Percentiles rank a stretch among this genome's conserved stretches.
These are phyloP conservation scores for Lentinula boryana DNA, from an alignment of 768 basidiomycete species.

Conservation along the genomic window DNA sequence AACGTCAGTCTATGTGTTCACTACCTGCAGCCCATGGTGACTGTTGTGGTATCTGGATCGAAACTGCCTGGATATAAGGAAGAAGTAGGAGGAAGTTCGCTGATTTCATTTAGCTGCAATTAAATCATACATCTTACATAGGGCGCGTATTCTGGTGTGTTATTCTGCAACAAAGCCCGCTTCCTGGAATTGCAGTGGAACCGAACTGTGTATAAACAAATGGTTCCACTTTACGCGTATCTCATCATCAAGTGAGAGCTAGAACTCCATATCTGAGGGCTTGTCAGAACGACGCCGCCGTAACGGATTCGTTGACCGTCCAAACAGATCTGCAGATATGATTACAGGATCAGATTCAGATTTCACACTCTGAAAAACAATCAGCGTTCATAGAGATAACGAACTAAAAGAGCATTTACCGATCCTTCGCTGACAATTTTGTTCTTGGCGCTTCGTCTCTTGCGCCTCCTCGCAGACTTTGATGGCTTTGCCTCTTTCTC, in stretches of 20 bases:
- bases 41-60: no score
- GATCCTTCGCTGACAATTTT: conserved; percentile 1
- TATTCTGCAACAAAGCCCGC: no score
- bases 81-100: no score
- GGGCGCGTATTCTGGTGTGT: no score
- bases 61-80: no score
- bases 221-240: background rate
- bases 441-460: conserved; percentile 3
- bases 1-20: no score
- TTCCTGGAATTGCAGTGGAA: no score
- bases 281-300: conserved; percentile 41
- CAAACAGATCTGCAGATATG: conserved; percentile 18
- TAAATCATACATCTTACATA: no score
- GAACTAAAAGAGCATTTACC: background rate
- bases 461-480: conserved; percentile 1
- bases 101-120: no score
- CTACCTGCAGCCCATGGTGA: no score
- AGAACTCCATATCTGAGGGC: conserved; percentile 20
- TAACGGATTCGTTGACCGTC: conserved; percentile 24
- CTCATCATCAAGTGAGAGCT: background rate
- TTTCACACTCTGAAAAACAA: background rate
- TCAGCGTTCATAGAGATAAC: background rate
- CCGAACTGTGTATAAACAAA: no score
- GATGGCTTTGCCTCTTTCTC: conserved; percentile 11
- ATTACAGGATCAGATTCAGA: conserved; percentile 1